These are phyloP conservation scores for Iberis pinnata DNA, from an alignment of 345 rosid genomes.

Conservation along the genomic window DNA sequence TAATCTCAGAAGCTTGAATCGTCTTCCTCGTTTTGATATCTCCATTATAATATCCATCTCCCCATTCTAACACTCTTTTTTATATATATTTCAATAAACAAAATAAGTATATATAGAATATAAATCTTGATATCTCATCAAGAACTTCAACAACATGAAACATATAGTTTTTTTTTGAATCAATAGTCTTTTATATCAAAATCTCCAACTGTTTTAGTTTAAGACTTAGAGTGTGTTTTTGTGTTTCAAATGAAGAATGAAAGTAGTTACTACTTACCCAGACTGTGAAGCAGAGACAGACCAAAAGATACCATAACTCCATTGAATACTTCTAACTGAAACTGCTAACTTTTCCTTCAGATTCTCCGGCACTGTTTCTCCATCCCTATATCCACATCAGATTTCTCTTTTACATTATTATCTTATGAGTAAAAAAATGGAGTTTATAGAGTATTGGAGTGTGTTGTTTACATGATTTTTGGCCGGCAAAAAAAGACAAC, in stretches of 20 bases:
- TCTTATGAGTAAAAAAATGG: too few species aligned
- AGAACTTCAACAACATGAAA: background rate
- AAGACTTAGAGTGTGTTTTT: too few species aligned
- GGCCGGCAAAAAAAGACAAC: too few species aligned
- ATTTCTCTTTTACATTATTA: too few species aligned
- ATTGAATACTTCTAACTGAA: conserved; percentile 74
- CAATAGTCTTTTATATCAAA: too few species aligned
- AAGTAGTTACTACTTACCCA: too few species aligned
- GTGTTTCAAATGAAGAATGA: background rate
- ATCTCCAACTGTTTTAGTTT: too few species aligned
- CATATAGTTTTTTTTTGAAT: too few species aligned
- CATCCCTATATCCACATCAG: too few species aligned
- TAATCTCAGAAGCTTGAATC: conserved; percentile 57
- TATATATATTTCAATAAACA: too few species aligned
- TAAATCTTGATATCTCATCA: background rate
- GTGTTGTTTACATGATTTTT: too few species aligned
- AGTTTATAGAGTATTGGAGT: too few species aligned
- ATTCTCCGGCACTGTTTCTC: conserved; percentile 39
- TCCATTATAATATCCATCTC: conserved; percentile 89
- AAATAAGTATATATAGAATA: background rate
- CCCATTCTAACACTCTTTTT: conserved; percentile 81
- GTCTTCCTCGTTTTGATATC: conserved; percentile 91
- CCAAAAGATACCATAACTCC: conserved; percentile 99
- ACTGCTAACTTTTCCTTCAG: conserved; percentile 72
- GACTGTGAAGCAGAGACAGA: conserved; percentile 56